Conservation (phyloP, 2,329 filamentous ascomycete genomes). For the Colletotrichum chlorophyti region DNA sequence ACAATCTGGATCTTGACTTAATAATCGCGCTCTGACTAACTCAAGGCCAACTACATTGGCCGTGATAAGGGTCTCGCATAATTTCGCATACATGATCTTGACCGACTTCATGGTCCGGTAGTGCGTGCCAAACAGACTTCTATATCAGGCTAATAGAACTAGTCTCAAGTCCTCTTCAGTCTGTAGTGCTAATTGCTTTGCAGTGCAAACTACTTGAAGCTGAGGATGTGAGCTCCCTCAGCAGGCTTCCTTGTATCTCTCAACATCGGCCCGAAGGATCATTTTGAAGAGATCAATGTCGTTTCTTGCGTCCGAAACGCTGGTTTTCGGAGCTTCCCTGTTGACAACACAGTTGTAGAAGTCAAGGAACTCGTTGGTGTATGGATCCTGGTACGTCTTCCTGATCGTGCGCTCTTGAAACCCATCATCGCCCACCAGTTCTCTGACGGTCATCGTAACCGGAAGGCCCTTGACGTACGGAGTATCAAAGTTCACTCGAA, state of each 20-base stretch:
- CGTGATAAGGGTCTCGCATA: no score
- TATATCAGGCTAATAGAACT: no score
- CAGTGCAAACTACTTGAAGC: background rate
- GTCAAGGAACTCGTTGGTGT: constrained; percentile 44
- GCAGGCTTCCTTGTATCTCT: background rate
- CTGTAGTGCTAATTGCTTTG: no score
- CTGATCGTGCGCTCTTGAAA: constrained; percentile 47
- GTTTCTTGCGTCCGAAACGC: constrained; percentile 35
- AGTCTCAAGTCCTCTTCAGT: no score
- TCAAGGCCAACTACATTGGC: no score
- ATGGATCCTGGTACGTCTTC: constrained; percentile 52
- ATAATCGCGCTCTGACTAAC: no score
- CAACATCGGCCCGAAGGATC: constrained; percentile 30
- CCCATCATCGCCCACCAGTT: constrained; percentile 44
- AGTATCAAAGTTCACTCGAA: constrained; percentile 61
- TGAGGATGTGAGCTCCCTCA: no score
- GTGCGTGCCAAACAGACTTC: no score
- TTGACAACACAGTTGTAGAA: constrained; percentile 38
- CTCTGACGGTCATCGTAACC: constrained; percentile 53
- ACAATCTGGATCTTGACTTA: no score
- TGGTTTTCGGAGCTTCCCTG: constrained; percentile 36
- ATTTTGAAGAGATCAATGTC: constrained; percentile 41
- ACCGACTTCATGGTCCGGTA: no score
- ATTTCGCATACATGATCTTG: no score
- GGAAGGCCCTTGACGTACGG: constrained; percentile 64